Evolutionary conservation across 192 early-diverging fungal species (phyloP), one percentile per base, ranked within the genome.

Genomic region (Coemansia sp.): DNA sequence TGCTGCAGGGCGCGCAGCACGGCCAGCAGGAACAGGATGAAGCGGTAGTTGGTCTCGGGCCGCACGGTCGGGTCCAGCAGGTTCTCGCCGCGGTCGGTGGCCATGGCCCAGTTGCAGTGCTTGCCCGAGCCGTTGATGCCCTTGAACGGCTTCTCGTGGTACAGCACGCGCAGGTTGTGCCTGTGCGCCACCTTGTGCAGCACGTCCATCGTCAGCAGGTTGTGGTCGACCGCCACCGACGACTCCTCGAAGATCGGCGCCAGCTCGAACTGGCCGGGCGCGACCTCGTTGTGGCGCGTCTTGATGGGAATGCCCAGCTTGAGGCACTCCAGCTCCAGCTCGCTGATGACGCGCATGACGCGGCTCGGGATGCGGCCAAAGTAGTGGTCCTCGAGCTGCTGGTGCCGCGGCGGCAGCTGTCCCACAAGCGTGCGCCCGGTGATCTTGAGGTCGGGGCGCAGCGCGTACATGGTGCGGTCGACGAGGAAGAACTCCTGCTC

Each of bases 311-410:
- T 94, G 82, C 97, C 97, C 65, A 99, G 90, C 66, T 90, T 89
- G 85, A 91, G 91, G 66, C 96, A 90, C 87, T 99, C 97, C 52
- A 97, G 88, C 84, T 99, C 97, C 67, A 90, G 79, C 87, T 99
- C 97, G 75, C 92, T 93, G 81, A 99, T 94, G 69, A 90, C 86
- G 60, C 93, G 90, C 76, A 99, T 86, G 33, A 98, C 95, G 75
- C 94, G 92, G 65, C 91, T 88, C 57, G 97, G 97, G 66, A 99
- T 96, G 71, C 92, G 91, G 43, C 97, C 97, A 88, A 99, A 99
- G 91, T 99, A 99, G 87, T 99, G 97, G 85, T 99, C 97, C 82
- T 99, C 97, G 72, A 99, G 88, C 88, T 99, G 97, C 87, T 99
- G 97, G 84, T 98, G 96, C 78, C 95, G 94, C 68, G 97, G 95